These are phyloP conservation scores for Pythium phragmiticola DNA, from an alignment of 352 stramenopile species.

Conservation along the genomic window DNA sequence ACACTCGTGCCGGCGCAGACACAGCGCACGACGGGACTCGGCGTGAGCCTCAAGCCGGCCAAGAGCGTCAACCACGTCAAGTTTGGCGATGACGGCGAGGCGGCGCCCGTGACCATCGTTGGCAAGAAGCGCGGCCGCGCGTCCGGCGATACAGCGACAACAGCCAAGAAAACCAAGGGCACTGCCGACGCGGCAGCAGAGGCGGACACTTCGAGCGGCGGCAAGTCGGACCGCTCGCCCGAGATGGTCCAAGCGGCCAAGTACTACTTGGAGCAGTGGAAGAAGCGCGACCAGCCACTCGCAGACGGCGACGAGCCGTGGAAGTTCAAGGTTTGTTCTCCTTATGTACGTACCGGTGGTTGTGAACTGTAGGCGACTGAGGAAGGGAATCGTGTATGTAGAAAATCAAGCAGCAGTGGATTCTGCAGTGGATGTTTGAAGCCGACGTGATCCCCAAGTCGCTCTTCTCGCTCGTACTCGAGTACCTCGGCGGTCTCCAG, in stretches of 20 bases:
- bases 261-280: conserved; percentile 82
- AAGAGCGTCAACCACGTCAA: conserved; percentile 56
- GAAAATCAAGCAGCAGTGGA: conserved; percentile 86
- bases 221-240: conserved; percentile 68
- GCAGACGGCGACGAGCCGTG: conserved; percentile 57
- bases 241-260: conserved; percentile 81
- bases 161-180: background rate
- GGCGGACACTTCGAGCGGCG: conserved; percentile 29
- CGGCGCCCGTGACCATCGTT: conserved; percentile 14
- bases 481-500: conserved; percentile 74
- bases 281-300: conserved; percentile 50
- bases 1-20: conserved; percentile 1
- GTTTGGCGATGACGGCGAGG: conserved; percentile 63
- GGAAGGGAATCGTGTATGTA: background rate
- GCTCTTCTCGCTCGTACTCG: conserved; percentile 72
- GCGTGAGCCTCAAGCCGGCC: conserved; percentile 22
- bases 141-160: conserved; percentile 8
- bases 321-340: conserved; percentile 72
- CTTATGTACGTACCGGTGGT: background rate
- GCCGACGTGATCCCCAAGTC: conserved; percentile 76
- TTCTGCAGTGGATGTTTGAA: conserved; percentile 82
- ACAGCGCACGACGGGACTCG: conserved; percentile 11
- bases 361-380: conserved; percentile 7
- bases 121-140: conserved; percentile 54
- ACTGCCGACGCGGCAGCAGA: conserved; percentile 23